Conservation (phyloP, 805 yeast genomes). For the Ogataea ganodermae region DNA sequence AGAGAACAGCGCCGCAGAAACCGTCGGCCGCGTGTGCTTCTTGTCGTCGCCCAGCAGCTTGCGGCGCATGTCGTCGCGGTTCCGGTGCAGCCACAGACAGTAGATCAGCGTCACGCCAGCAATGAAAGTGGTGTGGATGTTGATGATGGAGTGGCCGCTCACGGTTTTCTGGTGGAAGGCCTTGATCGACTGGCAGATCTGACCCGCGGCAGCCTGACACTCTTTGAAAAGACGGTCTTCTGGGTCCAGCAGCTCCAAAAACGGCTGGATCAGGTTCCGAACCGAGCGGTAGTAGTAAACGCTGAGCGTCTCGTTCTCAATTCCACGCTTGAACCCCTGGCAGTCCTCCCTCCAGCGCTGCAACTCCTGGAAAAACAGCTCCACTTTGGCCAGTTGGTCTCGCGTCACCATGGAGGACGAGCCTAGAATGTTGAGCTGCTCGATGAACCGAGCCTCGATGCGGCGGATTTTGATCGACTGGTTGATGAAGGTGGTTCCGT, state of each 20-base stretch:
- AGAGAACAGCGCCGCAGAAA: slow-evolving; percentile 52
- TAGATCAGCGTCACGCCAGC: slow-evolving; percentile 70
- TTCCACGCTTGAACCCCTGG: slow-evolving; percentile 46
- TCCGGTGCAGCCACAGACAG: slow-evolving; percentile 67
- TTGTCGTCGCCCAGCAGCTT: slow-evolving; percentile 56
- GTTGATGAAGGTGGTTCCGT: slow-evolving; percentile 49
- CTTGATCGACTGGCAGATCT: slow-evolving; percentile 63
- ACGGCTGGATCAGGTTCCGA: slow-evolving; percentile 63
- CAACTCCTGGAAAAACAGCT: slow-evolving; percentile 51
- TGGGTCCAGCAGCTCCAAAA: slow-evolving; percentile 60
- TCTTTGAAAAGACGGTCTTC: slow-evolving; percentile 60
- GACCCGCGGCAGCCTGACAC: slow-evolving; percentile 74
- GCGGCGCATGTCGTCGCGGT: slow-evolving; percentile 58
- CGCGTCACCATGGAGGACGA: slow-evolving; percentile 31
- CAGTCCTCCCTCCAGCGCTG: slow-evolving; percentile 61
- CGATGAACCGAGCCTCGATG: slow-evolving; percentile 61
- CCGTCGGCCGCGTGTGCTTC: slow-evolving; percentile 60
- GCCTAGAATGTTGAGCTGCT: slow-evolving; percentile 45
- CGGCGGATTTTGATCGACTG: slow-evolving; percentile 58
- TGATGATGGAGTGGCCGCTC: slow-evolving; percentile 63
- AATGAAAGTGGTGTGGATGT: slow-evolving; percentile 66
- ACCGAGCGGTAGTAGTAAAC: slow-evolving; percentile 62
- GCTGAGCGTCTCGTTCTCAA: slow-evolving; percentile 60
- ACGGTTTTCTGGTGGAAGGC: slow-evolving; percentile 64
- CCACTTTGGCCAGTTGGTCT: slow-evolving; percentile 52